Evolutionary conservation across 2,329 filamentous ascomycete species (phyloP), one percentile per base, ranked within the genome.

Genomic region (Xylariaceae sp.): DNA sequence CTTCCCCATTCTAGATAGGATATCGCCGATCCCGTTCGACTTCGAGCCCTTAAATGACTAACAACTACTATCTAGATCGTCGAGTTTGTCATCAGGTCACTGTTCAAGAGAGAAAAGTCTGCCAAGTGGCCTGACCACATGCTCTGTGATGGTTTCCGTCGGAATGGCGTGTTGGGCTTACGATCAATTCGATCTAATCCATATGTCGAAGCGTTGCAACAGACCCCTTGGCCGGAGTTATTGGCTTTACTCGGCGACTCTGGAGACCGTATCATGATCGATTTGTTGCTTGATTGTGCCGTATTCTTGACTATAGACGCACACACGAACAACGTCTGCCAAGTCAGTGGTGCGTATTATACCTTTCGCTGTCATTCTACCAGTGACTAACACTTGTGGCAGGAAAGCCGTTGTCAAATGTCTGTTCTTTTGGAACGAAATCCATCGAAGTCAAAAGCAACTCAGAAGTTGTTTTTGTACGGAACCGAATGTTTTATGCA

Each of bases 401-500:
- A 80, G 77, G 77, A 22, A 58, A 68, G 18, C 79, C 81, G 1
- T 61, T 85, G 38, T 75, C 72, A 17, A 78, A 81, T 30, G 48
- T 73, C 32, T 64, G 71, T 36, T 46, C 58, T 48, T 67, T 54
- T 47, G 46, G 40, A 2, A 19, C 51, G 3, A 12, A 36, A 31
- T 48, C 55, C 14, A 14, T 35, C 12, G 11, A 41, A 45, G 33
- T 48, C 42, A 43, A 33, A 17, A 36, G 12, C 9, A 36, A 18
- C 11, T 79, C 78, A 38, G 79, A 82, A 14, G 90, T 97, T 49
- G 71, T 75, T 1, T 86, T 99, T 61, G 81, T 91, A 42, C 84
- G 91, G 52, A 90, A 82, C 62, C 83, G 90, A 17, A 95, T 96
- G 75, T 76, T 97, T 44, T 97, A 96, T 68, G 86, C 88, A 18